Evolutionary conservation across 345 rosid species (phyloP), one percentile per base, ranked within the genome.

Genomic region (Excoecaria cochinchinensis): DNA sequence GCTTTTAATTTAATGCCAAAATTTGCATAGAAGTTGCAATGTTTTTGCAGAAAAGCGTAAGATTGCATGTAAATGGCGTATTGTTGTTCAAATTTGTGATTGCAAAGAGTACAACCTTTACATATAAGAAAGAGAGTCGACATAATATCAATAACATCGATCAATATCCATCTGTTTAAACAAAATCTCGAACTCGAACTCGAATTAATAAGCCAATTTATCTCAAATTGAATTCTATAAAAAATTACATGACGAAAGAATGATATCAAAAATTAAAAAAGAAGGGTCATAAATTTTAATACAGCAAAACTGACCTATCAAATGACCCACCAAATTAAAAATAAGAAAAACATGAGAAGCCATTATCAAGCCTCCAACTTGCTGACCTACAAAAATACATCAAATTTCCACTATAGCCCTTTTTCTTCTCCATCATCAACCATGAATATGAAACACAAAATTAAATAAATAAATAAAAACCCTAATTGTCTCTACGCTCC

Each of bases 261-360:
- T 74, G 36, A 61, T 50, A 51, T 62, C 38, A 48, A 55, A 60
- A 51, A 67, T 31, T 31, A 31, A 31, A 31, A 31, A 31, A 31
- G 2, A 31, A 31, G 31, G 31, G 31, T 31, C 31, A 31, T 31
- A 31, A 31, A 31, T 31, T 31, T 31, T 65, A 44, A 69, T 76
- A 70, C 53, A 70, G 67, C 70, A 67, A 46, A 14, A 64, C n/a
- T 58, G 50, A 69, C 65, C 51, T 17, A 56, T 71, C 72, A 78
- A 50, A 56, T 60, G 85, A 56, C 79, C 80, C 80, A 77, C 76
- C 40, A 71, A 77, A 77, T 72, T 56, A 44, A 76, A 82, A 78
- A 71, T 67, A 31, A 51, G 38, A 71, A 44, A 63, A 44, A 63
- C 44, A 72, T 58, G 79, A 52, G n/a, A 75, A n/a, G 68, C 76